Evolutionary conservation across 495 filamentous ascomycete species (phyloP), one percentile per base, ranked within the genome.

Genomic region (Aspergillus sparsus): DNA sequence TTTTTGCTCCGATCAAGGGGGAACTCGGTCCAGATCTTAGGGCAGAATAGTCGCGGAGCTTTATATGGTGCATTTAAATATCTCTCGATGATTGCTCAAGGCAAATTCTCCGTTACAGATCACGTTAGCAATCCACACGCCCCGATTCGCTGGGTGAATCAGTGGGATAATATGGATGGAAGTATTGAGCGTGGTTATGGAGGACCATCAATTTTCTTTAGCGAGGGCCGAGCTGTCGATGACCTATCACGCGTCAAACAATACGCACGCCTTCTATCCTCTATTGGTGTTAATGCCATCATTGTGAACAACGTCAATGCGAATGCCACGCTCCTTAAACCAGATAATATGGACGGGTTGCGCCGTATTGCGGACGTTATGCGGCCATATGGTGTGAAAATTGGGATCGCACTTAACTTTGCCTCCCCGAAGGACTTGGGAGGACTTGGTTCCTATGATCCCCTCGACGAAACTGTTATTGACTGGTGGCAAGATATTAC

Each of bases 291-390:
- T 66, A 91, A 91, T 60, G 87, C 74, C 2, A 74, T 88, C 33
- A 66, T 90, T 3, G 80, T 88, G 67, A 91, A 91, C 72, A 90
- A 91, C 55, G 87, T 90, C 62, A 91, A 91, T 65, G 85, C 88
- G 12, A 85, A 89, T 62, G 74, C 81, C 1, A 76, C 73, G 0
- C 70, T 87, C 6, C 72, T 91, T 46, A 83, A 63, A 5, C 60
- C 77, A 2, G 56, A 70, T 2, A 89, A 89, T 59, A 80, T 89
- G 59, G 75, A 81, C 33, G 86, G 88, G 0, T 68, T 91, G 5
- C 81, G 72, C 9, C 72, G 84, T 33, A 79, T 91, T 41, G 87
- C 87, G 5, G 83, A 89, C 67, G 79, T 71, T 7, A 81, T 89
- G 66, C 76, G 88, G 5, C 87, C 88, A 0, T 90, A 84, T 67